Base-by-base conservation (phyloP, 352 stramenopile species). In the Globisporangium carolinianum region DNA sequence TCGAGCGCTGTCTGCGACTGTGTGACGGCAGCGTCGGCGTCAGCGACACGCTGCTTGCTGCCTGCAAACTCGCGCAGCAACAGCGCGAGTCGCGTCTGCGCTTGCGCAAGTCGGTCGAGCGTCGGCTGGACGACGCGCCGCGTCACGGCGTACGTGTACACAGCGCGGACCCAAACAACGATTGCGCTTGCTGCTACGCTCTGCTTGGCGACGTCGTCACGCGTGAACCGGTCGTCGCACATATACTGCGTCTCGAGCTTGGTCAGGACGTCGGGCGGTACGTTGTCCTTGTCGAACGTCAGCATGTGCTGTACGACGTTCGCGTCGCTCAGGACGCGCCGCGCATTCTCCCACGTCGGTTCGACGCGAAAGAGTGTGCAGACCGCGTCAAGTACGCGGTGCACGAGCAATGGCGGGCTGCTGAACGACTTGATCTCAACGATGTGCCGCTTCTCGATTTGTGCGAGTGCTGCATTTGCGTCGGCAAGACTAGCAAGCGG, bases 401-500 rank as follows among this genome's bases (percentile, higher is more conserved):
- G 80, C 2, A 92, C 83, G 0, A 92, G 61, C 14, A 79, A 64
- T 5, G 83, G 83, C 5, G 83, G 83, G 39, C 62, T 89, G 11
- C 76, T 84, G 43, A 92, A 92, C 55, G 83, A 90, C 63, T 92
- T 92, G 68, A 92, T 88, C 64, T 92, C 83, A 36, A 88, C 67
- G 37, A 92, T 87, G 51, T 90, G 82, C 1, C 76, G 73, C 55
- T 84, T 77, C 45, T 92, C 80, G 17, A 92, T 78, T 39, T 83
- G 57, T 18, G 86, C 38, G 3, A 92, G 62, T 0, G 76, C 73
- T 0, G 62, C 61, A 47, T 90, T 89, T 8, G 83, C 83, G 47
- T 92, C 80, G 17, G 90, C 78, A 7, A 92, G 66, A 37, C 73
- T 85, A 37, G 66, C 67, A 51, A 91, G 73, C 0, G 80, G 80